Conservation (phyloP, 2,329 filamentous ascomycete species). For the Cordyceps javanica region DNA sequence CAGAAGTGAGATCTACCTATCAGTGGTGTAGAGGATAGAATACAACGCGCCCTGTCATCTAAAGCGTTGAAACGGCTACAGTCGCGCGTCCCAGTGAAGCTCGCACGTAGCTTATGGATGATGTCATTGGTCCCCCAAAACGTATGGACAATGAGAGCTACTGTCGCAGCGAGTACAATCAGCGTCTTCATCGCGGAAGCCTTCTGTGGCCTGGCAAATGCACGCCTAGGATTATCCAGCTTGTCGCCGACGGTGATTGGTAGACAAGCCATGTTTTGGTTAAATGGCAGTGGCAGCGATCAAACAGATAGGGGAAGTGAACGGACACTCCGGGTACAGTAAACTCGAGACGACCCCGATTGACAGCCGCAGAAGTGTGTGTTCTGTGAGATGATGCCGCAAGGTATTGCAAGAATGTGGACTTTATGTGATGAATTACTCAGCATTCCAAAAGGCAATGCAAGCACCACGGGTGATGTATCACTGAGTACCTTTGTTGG, state of each 20-base stretch:
- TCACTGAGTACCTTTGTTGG: neutral
- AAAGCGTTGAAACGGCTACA: neutral
- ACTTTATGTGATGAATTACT: neutral
- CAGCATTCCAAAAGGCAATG: neutral
- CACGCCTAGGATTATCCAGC: neutral
- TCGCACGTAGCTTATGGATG: neutral
- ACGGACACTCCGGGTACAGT: neutral
- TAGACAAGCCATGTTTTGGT: neutral
- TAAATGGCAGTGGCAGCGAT: neutral
- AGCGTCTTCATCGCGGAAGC: neutral
- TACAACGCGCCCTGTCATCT: neutral
- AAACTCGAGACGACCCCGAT: neutral
- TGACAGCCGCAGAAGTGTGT: neutral
- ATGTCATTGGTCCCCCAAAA: neutral
- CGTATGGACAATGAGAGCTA: neutral
- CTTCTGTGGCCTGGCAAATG: neutral
- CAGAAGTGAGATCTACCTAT: neutral
- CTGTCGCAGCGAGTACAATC: neutral
- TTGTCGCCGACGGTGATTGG: neutral
- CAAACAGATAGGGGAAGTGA: neutral
- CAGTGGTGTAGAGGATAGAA: slow-evolving; percentile 6
- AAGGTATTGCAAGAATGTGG: neutral
- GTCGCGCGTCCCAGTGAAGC: too few species aligned
- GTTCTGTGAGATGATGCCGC: neutral
- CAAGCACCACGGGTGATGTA: neutral